Base-by-base conservation (phyloP, 768 basidiomycete genomes). In the Tylopilus sp. region DNA sequence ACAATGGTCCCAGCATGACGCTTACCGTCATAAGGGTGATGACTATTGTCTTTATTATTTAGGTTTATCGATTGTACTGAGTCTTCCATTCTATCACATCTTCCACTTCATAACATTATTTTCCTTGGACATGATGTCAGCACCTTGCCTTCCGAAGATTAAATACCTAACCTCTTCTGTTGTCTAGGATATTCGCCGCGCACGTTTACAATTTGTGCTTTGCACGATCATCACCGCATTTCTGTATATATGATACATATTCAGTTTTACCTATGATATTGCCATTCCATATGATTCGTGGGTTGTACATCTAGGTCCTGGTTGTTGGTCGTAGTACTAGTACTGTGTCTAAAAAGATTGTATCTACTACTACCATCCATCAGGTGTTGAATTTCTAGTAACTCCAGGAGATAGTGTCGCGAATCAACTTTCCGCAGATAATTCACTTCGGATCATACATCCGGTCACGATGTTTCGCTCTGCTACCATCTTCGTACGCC, bases 261-360 rank as follows among this genome's bases (percentile, higher is more conserved):
- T 52, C 49, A 50, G 23, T 21, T 47, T 51, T 56, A 56, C 62
- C 49, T 57, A 62, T 53, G 54, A 48, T 57, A 40, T 45, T 50
- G 33, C 40, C 46, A 44, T 42, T 44, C 42, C 33, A 21, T 44
- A 48, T 38, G 46, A 50, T 56, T 31, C 48, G 17, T 36, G 50
- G 49, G 61, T 60, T 65, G 63, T 66, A 65, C 55, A 55, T 51
- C 51, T 64, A 62, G 55, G 22, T 58, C 49, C 25, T 44, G 30
- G 25, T 56, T 18, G 40, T n/a, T 50, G 58, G 39, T 23, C 47
- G 43, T 36, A 40, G 25, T n/a, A n/a, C n/a, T n/a, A n/a, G 28
- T 6, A 36, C 30, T 42, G 40, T 49, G 30, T 44, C 12, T n/a
- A n/a, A n/a, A n/a, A n/a, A 22, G 33, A 50, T 28, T 63, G 58